Evolutionary conservation across 2,329 filamentous ascomycete genomes (phyloP), one percentile per base, ranked within the genome.

Genomic region (Apiospora sp.): DNA sequence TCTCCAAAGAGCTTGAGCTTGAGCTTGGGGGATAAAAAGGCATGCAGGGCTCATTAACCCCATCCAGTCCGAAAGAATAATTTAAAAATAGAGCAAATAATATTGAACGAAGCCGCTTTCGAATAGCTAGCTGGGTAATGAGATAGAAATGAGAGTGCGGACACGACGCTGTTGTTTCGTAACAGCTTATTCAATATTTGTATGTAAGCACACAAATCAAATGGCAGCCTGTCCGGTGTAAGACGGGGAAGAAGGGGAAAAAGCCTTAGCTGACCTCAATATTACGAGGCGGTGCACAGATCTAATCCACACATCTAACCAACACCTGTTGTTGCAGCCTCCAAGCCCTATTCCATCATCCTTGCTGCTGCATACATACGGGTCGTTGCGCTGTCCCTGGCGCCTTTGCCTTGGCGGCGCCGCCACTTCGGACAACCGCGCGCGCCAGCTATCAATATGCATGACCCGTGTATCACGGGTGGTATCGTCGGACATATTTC

Each of bases 361-460:
- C 30, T 22, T 61, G 54, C 54, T 37, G 54, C 22, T 41, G 58
- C 58, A 64, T n/a, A 64, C 10, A 64, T 41, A 41, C 22, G 58
- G 58, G 58, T 41, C 19, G 58, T 22, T 64, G 34, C 34, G 58
- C 22, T 61, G 54, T 61, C 30, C 51, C 51, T 54, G 16, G 24
- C 37, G 37, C 37, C 37, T 41, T 41, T n/a, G 49, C 49, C 49
- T 30, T 58, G 30, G 54, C 54, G 54, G 30, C 54, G 58, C 34
- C 58, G 58, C 58, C 58, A 41, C 22, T 64, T 24, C 34, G 58
- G 58, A 64, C 19, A 64, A 64, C 58, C 58, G 58, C 22, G 34
- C 22, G 34, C 58, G 34, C 58, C 58, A 64, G 30, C 19, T 30
- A 22, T 41, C 58, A 34, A 19, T 64, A 24, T 41, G 34, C 58